A percentile compares a stretch with the other conserved stretches of the same genome.
Evolutionary conservation across 179 eudicot genomes (phyloP).

Genomic region (Corrigiola litoralis): DNA sequence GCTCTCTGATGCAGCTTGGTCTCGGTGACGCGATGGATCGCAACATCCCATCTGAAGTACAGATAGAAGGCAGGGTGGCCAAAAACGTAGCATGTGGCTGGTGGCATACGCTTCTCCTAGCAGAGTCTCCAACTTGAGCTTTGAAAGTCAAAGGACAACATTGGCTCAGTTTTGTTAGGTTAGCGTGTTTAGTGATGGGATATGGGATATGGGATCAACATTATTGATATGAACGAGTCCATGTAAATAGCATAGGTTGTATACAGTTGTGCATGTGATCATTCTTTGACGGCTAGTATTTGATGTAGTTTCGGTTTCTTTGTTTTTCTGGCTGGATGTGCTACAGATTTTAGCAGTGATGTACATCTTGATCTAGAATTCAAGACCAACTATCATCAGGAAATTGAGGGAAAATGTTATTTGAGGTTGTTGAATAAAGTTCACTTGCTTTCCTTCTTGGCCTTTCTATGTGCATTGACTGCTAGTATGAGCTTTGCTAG

Average conservation of each 20-base stretch:
- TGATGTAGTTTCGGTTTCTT: constrained; percentile 4
- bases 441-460: too few relatives aligned
- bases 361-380: background rate
- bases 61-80: constrained; percentile 51
- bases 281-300: constrained; percentile 9
- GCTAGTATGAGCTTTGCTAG: too few relatives aligned
- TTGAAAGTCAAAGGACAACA: background rate
- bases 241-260: constrained; percentile 27
- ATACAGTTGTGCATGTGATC: background rate
- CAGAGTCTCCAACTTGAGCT: constrained; percentile 61
- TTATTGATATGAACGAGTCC: background rate
- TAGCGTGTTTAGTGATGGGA: constrained; percentile 14
- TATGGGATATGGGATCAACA: background rate
- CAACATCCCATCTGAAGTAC: constrained; percentile 74
- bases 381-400: too few relatives aligned
- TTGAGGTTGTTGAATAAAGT: too few relatives aligned
- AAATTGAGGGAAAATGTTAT: too few relatives aligned
- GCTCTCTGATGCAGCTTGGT: constrained; percentile 57
- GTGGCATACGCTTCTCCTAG: constrained; percentile 96
- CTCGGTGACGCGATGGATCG: constrained; percentile 93
- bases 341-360: background rate
- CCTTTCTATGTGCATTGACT: too few relatives aligned
- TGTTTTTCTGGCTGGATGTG: background rate
- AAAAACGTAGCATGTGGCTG: constrained; percentile 87
- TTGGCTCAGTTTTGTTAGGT: constrained; percentile 62